Evolutionary conservation across 495 filamentous ascomycete genomes (phyloP).

Genomic region (Bathelium albidoporum): DNA sequence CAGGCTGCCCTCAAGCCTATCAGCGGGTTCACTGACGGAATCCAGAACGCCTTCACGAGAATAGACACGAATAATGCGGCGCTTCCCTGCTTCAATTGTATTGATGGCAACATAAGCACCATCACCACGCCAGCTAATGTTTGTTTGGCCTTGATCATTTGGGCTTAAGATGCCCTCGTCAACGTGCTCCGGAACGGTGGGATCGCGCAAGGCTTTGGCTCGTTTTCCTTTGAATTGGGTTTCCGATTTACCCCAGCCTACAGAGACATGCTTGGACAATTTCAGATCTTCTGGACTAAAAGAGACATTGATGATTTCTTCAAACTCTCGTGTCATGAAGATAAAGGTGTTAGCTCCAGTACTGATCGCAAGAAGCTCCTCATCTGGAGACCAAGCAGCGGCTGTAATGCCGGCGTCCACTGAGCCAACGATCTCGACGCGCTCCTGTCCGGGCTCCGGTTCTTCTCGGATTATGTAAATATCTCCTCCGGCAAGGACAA

Average conservation of each 20-base stretch:
- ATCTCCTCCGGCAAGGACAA: slow-evolving; percentile 84
- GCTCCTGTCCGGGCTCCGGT: slow-evolving; percentile 54
- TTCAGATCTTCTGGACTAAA: slow-evolving; percentile 70
- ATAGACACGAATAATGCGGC: slow-evolving; percentile 77
- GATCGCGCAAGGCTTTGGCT: slow-evolving; percentile 81
- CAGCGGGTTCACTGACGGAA: slow-evolving; percentile 86
- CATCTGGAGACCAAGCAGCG: slow-evolving; percentile 90
- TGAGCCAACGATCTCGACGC: slow-evolving; percentile 89
- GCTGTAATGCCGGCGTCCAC: slow-evolving; percentile 84
- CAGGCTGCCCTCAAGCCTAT: slow-evolving; percentile 72
- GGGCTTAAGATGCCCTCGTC: slow-evolving; percentile 70
- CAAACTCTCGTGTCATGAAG: slow-evolving; percentile 88
- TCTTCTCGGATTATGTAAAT: slow-evolving; percentile 76
- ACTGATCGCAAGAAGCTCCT: slow-evolving; percentile 74
- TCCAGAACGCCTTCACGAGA: slow-evolving; percentile 82
- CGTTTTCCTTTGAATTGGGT: slow-evolving; percentile 94
- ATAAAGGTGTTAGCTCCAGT: slow-evolving; percentile 71
- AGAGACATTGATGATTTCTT: slow-evolving; percentile 61
- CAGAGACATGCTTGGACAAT: slow-evolving; percentile 87
- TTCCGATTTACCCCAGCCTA: slow-evolving; percentile 96
- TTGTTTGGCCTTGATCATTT: slow-evolving; percentile 56
- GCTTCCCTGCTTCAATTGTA: slow-evolving; percentile 50
- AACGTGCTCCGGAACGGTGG: slow-evolving; percentile 86
- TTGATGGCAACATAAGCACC: slow-evolving; percentile 86
- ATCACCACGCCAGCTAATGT: slow-evolving; percentile 89